Base-by-base conservation (phyloP, 768 basidiomycete genomes). In the Serendipita indica region DNA sequence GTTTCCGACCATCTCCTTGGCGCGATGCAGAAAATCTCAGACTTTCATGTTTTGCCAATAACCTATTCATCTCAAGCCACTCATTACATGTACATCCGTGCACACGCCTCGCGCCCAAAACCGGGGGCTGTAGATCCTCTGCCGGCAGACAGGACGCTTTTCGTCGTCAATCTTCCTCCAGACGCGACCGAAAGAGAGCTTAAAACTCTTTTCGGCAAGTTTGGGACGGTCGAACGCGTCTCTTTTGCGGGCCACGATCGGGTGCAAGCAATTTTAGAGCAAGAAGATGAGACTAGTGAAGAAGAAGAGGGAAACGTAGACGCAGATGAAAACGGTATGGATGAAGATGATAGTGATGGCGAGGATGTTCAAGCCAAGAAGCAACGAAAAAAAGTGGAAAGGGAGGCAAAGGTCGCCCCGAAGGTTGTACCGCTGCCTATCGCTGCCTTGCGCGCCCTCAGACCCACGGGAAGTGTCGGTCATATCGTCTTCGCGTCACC, bases 111-210 rank as follows among this genome's bases (percentile, higher is more conserved):
- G 39, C 49, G 57, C 18, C 45, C 59, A 66, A 64, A 28, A 39
- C 39, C 59, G 57, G 59, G 63, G 28, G 35, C 49, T 16, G 45
- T n/a, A 25, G 61, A 33, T 33, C 61, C 63, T 37, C 74, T 71
- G 57, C 72, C 78, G 63, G 68, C 79, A 32, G 81, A 78, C 14
- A 78, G 90, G 41, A 93, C 90, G 0, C 74, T 94, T 7, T 97
- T 97, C 66, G 72, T 93, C 2, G 87, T 86, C 58, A 96, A 97
- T 65, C 72, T 93, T 3, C 91, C 93, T 1, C 83, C 89, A 58
- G 90, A 94, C 67, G 80, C 88, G 2, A 87, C 88, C 1, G 86
- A 88, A 64, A 76, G 86, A 34, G 89, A 91, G 65, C 70, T 96
- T 0, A 72, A 80, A 1, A 70, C 79, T 10, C 73, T 96, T n/a